Base-by-base conservation (phyloP, 106 monocot species). In the Platanthera zijinensis region DNA sequence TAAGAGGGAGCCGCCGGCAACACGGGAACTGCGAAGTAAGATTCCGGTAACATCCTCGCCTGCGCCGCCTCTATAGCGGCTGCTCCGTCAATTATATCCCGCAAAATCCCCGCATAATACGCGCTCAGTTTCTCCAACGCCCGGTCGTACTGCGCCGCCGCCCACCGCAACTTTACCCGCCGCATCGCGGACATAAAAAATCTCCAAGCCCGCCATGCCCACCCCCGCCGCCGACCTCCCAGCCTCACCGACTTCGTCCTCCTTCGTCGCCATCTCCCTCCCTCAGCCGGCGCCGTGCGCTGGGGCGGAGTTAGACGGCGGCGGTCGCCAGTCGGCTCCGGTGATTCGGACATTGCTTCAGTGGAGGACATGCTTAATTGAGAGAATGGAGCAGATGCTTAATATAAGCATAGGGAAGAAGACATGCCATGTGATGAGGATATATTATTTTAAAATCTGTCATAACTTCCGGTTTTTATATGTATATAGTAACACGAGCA, bases 11-110 rank as follows among this genome's bases (percentile, higher is more conserved):
- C 18, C 10, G 67, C n/a, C 17, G 77, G 68, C 68, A 77, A 68
- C 30, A 77, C 47, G 5, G 77, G 77, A 6, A 69, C 77, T 10
- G 51, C 14, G 69, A 77, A 77, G 69, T 77, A 77, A 52, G 52
- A 10, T 50, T 77, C 77, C 64, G 68, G 17, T 10, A 77, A 7
- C 10, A 77, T 3, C 68, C 52, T 77, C 51, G 51, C 67, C 77
- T 77, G 77, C 11, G 39, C 69, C 22, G 51, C 30, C 77, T 77
- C 77, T 67, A 77, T 77, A 13, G 69, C 15, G 22, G 77, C 77
- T 1, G 68, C 68, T 0, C 77, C 77, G 12, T 77, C 77, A 28
- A 39, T 17, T 13, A 77, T 51, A 52, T 69, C 77, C 77, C 14
- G 67, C 64, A 77, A 30, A 14, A 69, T 14, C 5, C 52, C 68